phyloP scores from a whole-genome alignment of 306 rosid species.

The Rosa multiflora region DNA sequence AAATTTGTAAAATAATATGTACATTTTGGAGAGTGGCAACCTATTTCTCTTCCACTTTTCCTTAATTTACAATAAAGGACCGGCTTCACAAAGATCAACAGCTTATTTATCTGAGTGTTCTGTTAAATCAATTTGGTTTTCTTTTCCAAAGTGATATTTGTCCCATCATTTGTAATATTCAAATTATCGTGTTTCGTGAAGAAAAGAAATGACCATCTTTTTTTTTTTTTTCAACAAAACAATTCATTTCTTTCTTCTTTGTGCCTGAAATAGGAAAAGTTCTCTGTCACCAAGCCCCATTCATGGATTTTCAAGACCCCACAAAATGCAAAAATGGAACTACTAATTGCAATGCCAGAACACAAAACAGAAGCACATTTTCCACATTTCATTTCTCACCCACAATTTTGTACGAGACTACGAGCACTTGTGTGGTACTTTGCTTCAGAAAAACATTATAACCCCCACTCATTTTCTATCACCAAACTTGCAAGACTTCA shows the following conservation, averaged over 20 bases:
- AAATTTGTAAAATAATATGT: too few species aligned
- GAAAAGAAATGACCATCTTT: background rate
- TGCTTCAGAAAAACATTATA: background rate
- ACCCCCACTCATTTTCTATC: slow-evolving; percentile 15
- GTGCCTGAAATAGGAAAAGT: background rate
- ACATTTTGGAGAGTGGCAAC: too few species aligned
- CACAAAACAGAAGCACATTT: slow-evolving; percentile 18
- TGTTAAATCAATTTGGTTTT: background rate
- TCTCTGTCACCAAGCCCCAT: background rate
- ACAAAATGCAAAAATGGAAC: background rate
- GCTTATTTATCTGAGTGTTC: background rate
- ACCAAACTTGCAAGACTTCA: slow-evolving; percentile 6
- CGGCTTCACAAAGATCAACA: background rate
- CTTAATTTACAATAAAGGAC: background rate
- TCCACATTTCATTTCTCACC: slow-evolving; percentile 17
- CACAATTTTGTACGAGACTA: slow-evolving; percentile 22
- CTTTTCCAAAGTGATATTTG: background rate
- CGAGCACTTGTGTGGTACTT: slow-evolving; percentile 20
- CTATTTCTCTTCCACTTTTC: background rate
- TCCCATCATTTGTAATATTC: background rate
- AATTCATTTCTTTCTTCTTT: background rate
- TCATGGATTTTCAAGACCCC: slow-evolving; percentile 2
- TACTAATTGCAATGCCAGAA: background rate
- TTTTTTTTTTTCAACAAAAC: background rate
- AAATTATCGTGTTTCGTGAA: background rate